Base-by-base conservation (phyloP, 176 grass and related monocot species). In the Miscanthus lutarioriparius region DNA sequence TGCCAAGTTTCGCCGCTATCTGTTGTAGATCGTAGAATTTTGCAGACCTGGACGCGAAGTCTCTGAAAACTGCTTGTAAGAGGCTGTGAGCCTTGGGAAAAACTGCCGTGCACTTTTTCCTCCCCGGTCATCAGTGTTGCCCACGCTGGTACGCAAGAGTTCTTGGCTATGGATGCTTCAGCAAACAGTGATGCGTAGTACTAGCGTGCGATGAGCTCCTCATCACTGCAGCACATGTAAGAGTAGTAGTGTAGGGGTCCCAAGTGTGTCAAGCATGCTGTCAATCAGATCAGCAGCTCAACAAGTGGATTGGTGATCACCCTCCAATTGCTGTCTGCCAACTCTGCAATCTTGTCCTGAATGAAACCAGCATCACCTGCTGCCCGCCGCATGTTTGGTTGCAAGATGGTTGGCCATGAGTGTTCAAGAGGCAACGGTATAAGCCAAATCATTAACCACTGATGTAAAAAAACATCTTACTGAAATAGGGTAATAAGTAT, bases 131-230 rank as follows among this genome's bases (percentile, higher is more conserved):
- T 26, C 26, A 28, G 40, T 47, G 68, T 32, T 51, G n/a, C 17
- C 71, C 54, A 38, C 0, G 17, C 54, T 13, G 43, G 74, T 35
- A 43, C 23, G 10, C 23, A 30, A 83, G 20, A 43, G 59, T 67
- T 51, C 40, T 5, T 65, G 86, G 86, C 54, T 78, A 10, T 49
- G 65, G 56, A 61, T 51, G 66, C 11, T 72, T 51, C 40, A 48
- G 25, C 67, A 15, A 73, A 23, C 32, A 17, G 64, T n/a, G 32
- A 84, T 65, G 43, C 9, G 6, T 10, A 1, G n/a, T n/a, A n/a
- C 10, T 0, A 33, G 32, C 32, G 32, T 32, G 32, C 32, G 3
- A 32, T 15, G 12, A 36, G 25, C 54, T 23, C 8, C 4, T 12
- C 20, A n/a, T 16, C 49, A 36, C 38, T 8, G 58, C 83, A 25